Evolutionary conservation across 495 filamentous ascomycete genomes (phyloP).

Genomic region (Saxophila tyrrhenica): DNA sequence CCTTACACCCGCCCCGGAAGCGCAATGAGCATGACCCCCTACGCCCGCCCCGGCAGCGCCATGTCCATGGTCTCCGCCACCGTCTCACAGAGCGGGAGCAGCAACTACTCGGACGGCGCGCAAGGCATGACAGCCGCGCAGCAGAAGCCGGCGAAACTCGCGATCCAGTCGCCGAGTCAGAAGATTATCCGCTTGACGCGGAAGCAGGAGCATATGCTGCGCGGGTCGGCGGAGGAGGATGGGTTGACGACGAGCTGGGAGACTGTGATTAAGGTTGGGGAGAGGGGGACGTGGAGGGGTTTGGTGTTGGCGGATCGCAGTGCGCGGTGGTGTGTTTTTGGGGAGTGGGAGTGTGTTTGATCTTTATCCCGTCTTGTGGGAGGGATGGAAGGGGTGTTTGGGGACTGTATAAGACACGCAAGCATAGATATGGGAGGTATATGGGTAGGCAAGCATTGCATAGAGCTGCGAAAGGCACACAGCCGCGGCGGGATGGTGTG

Average conservation of each 20-base stretch:
- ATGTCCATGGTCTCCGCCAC: slow-evolving; percentile 59
- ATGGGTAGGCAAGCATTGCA: not conserved
- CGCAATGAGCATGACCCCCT: slow-evolving; percentile 40
- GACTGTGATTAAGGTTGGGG: slow-evolving; percentile 93
- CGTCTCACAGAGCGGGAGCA: slow-evolving; percentile 48
- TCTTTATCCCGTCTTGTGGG: not conserved
- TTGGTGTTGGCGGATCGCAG: slow-evolving; percentile 90
- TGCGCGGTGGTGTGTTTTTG: slow-evolving; percentile 96
- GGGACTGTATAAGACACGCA: not conserved
- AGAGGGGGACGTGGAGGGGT: slow-evolving; percentile 82
- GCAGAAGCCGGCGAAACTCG: slow-evolving; percentile 87
- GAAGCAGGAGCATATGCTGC: slow-evolving; percentile 56
- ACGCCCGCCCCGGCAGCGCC: slow-evolving; percentile 62
- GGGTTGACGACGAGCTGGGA: slow-evolving; percentile 67
- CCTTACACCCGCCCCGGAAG: not conserved
- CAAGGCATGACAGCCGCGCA: slow-evolving; percentile 21
- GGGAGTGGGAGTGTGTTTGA: slow-evolving; percentile 73
- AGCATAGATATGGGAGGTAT: too few species aligned
- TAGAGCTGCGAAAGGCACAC: not conserved
- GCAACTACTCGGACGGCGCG: slow-evolving; percentile 3
- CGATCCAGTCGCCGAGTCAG: slow-evolving; percentile 88
- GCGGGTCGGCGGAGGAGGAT: slow-evolving; percentile 42
- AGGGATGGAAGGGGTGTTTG: not conserved
- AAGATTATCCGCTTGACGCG: slow-evolving; percentile 86
- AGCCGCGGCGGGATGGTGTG: not conserved